Conservation (phyloP, 1,139 yeast genomes). For the Pichia sp. region DNA sequence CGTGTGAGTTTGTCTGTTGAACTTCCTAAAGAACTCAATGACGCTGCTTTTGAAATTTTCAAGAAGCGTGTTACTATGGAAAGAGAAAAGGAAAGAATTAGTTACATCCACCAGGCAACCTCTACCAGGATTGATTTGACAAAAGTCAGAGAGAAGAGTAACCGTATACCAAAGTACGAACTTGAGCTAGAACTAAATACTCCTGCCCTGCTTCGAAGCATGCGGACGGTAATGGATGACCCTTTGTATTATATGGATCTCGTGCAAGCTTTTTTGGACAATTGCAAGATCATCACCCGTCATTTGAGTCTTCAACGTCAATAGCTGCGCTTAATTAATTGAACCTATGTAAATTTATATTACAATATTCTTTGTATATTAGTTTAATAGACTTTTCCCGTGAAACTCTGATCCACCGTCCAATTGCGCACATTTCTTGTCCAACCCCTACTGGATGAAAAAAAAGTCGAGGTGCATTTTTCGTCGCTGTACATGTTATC, state of each 20-base stretch:
- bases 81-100: conserved; percentile 60
- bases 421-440: not conserved
- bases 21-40: conserved; percentile 57
- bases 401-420: not conserved
- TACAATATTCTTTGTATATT: conserved; percentile 1
- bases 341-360: not conserved
- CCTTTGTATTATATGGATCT: conserved; percentile 64
- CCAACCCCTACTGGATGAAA: not conserved
- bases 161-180: conserved; percentile 43
- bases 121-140: conserved; percentile 70
- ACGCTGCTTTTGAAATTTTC: conserved; percentile 49
- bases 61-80: conserved; percentile 43
- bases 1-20: conserved; percentile 74
- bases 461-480: not conserved
- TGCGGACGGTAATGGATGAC: conserved; percentile 50
- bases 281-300: conserved; percentile 55
- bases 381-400: conserved; percentile 1
- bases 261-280: conserved; percentile 67
- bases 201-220: conserved; percentile 56
- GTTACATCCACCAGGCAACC: conserved; percentile 65
- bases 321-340: not conserved
- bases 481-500: not conserved
- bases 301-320: conserved; percentile 32
- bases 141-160: conserved; percentile 41
- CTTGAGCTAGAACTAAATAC: conserved; percentile 74